These are phyloP conservation scores for Trichoderma oligosporum DNA, from an alignment of 2,329 filamentous ascomycete genomes.

Conservation along the genomic window DNA sequence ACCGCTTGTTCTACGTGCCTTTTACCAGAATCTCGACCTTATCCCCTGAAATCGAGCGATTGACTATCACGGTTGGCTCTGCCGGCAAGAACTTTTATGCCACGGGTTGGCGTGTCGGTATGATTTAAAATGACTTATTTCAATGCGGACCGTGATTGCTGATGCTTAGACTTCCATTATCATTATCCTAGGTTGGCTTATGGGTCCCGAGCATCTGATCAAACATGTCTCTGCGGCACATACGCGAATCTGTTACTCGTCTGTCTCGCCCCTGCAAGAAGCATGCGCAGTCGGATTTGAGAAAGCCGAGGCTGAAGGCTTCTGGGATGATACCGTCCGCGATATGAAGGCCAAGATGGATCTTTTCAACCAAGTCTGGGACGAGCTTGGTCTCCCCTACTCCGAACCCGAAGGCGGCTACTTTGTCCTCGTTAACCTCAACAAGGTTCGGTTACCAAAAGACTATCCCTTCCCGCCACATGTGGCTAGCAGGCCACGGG, in stretches of 20 bases:
- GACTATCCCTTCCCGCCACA: conserved; percentile 87
- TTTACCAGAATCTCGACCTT: conserved; percentile 91
- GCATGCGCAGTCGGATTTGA: conserved; percentile 93
- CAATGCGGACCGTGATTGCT: background rate
- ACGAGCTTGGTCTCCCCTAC: conserved; percentile 73
- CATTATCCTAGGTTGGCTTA: conserved; percentile 65
- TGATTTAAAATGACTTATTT: background rate
- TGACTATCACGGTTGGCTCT: conserved; percentile 91
- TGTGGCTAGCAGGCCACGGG: conserved; percentile 78
- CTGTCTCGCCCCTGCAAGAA: conserved; percentile 89
- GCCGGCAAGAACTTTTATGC: conserved; percentile 98
- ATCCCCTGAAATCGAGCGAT: conserved; percentile 79
- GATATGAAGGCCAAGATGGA: conserved; percentile 91
- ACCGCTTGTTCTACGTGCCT: conserved; percentile 89
- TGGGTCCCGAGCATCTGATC: conserved; percentile 83
- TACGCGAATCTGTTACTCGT: conserved; percentile 93
- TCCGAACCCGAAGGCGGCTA: conserved; percentile 95
- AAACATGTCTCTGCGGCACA: conserved; percentile 90
- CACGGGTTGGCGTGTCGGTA: conserved; percentile 86
- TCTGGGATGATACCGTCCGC: conserved; percentile 78
- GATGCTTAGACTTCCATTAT: too few relatives aligned
- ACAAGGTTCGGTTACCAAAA: conserved; percentile 76
- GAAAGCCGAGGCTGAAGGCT: conserved; percentile 75
- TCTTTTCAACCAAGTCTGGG: conserved; percentile 77
- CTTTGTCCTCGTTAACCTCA: conserved; percentile 93